These are phyloP conservation scores for Fraxinus velutina DNA, from an alignment of 305 asterid species.

Conservation along the genomic window DNA sequence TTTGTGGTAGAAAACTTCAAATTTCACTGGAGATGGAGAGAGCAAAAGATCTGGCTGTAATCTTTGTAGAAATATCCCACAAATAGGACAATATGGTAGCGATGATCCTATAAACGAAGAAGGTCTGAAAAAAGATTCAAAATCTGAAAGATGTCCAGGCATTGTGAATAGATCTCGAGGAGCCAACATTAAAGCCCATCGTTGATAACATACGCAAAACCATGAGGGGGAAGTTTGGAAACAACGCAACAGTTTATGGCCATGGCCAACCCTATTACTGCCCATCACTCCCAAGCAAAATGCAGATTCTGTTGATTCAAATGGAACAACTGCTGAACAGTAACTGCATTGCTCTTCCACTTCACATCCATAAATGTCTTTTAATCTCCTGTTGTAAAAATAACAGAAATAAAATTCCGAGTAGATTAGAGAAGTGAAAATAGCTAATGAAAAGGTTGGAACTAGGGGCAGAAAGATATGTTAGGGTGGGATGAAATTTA, in stretches of 20 bases:
- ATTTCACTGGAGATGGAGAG: conserved; percentile 58
- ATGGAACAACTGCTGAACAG: conserved; percentile 70
- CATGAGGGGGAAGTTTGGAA: conserved; percentile 64
- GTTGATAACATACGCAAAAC: conserved; percentile 68
- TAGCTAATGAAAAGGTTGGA: not conserved
- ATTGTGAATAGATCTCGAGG: conserved; percentile 50
- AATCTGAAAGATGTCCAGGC: conserved; percentile 48
- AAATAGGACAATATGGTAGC: conserved; percentile 67
- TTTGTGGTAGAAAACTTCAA: not conserved
- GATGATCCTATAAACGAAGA: conserved; percentile 25
- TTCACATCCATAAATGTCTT: conserved; percentile 29
- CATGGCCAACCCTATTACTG: conserved; percentile 29
- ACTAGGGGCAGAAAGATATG: too few species aligned
- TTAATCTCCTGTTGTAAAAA: conserved; percentile 27
- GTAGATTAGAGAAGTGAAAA: conserved; percentile 1
- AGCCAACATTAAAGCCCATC: conserved; percentile 47
- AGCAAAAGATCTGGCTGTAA: conserved; percentile 61
- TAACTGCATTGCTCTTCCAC: conserved; percentile 60
- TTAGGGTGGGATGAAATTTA: too few species aligned
- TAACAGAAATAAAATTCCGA: not conserved
- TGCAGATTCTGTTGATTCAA: conserved; percentile 64
- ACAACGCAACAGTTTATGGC: conserved; percentile 50
- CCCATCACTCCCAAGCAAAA: conserved; percentile 47
- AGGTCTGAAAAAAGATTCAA: conserved; percentile 28
- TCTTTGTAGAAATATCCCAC: conserved; percentile 79